These are phyloP conservation scores for Xylaria bambusicola DNA, from an alignment of 495 filamentous ascomycete genomes.

Conservation along the genomic window DNA sequence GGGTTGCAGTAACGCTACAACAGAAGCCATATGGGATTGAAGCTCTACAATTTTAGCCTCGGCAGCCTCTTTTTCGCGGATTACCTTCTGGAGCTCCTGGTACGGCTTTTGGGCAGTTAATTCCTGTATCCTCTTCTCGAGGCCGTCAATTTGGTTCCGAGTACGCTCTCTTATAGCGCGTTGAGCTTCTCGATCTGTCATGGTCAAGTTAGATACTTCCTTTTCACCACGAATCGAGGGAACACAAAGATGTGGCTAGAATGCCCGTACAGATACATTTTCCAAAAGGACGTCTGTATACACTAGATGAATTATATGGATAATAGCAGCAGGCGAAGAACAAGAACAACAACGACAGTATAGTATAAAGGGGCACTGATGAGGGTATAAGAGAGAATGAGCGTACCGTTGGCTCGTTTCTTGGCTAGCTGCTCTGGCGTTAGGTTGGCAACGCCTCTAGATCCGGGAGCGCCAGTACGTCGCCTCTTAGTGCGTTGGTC, in stretches of 20 bases:
- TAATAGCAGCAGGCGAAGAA: not conserved
- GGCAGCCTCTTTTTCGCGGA: slow-evolving; percentile 68
- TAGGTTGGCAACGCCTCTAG: slow-evolving; percentile 67
- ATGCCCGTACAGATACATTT: too few relatives aligned
- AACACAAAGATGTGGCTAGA: too few relatives aligned
- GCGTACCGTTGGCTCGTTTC: slow-evolving; percentile 73
- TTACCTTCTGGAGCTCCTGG: slow-evolving; percentile 70
- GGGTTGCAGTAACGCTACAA: slow-evolving; percentile 67
- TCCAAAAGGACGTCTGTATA: not conserved
- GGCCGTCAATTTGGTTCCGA: slow-evolving; percentile 68
- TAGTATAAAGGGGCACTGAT: not conserved
- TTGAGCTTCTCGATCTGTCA: slow-evolving; percentile 72
- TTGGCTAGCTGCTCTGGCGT: slow-evolving; percentile 70
- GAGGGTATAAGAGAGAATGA: slow-evolving; percentile 2
- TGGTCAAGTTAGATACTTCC: slow-evolving; percentile 5
- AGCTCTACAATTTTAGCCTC: slow-evolving; percentile 73
- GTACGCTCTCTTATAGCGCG: slow-evolving; percentile 79
- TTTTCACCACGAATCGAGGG: not conserved
- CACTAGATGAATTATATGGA: too few relatives aligned
- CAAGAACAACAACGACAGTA: not conserved
- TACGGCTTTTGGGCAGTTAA: slow-evolving; percentile 71
- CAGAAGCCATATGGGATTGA: slow-evolving; percentile 58
- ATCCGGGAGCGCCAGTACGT: slow-evolving; percentile 36
- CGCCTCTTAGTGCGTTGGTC: slow-evolving; percentile 40
- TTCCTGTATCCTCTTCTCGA: slow-evolving; percentile 49